A percentile compares a stretch with the other conserved stretches of the same genome.
These are phyloP conservation scores for Penicillium janthinellum DNA, from an alignment of 2,329 filamentous ascomycete genomes.

Conservation along the genomic window DNA sequence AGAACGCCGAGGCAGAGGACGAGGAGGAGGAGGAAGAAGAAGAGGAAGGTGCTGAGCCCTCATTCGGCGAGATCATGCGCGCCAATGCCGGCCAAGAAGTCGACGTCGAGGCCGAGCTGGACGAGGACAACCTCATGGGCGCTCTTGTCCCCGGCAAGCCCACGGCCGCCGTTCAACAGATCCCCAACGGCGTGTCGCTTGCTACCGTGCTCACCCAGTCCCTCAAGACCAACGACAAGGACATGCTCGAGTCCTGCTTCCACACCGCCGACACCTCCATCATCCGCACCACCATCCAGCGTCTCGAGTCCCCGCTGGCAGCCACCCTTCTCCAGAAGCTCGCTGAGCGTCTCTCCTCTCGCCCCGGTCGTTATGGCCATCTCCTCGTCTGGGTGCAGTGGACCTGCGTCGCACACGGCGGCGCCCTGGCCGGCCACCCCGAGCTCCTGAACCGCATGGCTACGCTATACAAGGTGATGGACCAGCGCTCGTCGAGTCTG, in stretches of 20 bases:
- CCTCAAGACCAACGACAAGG: conserved; percentile 85
- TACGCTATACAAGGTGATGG: conserved; percentile 81
- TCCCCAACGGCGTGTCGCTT: conserved; percentile 76
- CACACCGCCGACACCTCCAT: conserved; percentile 74
- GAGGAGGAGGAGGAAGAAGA: conserved; percentile 46
- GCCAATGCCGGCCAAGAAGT: conserved; percentile 70
- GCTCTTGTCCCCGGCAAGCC: conserved; percentile 51
- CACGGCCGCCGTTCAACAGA: conserved; percentile 52
- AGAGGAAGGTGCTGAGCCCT: conserved; percentile 58
- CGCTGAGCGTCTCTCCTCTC: conserved; percentile 80
- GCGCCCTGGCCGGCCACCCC: conserved; percentile 83
- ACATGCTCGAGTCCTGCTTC: conserved; percentile 89
- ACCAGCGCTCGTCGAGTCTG: conserved; percentile 80
- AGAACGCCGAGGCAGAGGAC: conserved; percentile 37
- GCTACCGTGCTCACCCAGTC: conserved; percentile 92
- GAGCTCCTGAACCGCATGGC: conserved; percentile 76
- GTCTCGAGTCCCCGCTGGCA: conserved; percentile 82
- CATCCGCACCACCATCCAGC: conserved; percentile 85
- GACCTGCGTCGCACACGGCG: conserved; percentile 89
- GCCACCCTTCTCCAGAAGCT: conserved; percentile 77
- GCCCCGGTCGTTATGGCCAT: conserved; percentile 84
- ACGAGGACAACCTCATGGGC: conserved; percentile 44
- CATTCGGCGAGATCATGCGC: conserved; percentile 84
- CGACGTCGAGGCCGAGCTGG: conserved; percentile 65
- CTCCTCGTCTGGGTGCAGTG: conserved; percentile 96